Evolutionary conservation across 2,329 filamentous ascomycete genomes (phyloP).

Genomic region (Cladorrhinum sp.): DNA sequence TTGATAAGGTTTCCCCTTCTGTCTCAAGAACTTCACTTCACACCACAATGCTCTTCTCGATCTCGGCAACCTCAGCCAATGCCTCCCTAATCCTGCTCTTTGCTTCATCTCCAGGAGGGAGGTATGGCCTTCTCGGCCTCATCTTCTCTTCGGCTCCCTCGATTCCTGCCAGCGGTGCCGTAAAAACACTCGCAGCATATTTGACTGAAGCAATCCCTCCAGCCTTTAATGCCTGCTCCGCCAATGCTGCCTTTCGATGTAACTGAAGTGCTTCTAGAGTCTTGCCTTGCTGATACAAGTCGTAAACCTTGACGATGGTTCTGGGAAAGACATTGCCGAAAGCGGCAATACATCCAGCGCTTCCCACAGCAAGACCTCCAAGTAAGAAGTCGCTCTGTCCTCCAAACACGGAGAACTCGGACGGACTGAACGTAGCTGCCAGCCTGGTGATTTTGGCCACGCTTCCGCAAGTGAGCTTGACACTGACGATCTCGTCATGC

Average conservation of each 20-base stretch:
- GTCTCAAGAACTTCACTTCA: background rate
- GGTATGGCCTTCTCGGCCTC: conserved; percentile 60
- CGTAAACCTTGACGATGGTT: conserved; percentile 56
- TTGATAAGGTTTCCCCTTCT: conserved; percentile 2
- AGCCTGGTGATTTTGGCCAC: conserved; percentile 70
- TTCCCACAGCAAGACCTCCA: conserved; percentile 56
- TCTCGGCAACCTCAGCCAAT: conserved; percentile 44
- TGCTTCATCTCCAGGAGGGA: conserved; percentile 42
- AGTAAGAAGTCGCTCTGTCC: conserved; percentile 72
- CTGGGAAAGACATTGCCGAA: conserved; percentile 62
- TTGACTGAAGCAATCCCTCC: conserved; percentile 65
- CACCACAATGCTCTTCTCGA: conserved; percentile 42
- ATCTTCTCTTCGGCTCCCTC: conserved; percentile 57
- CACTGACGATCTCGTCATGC: conserved; percentile 57
- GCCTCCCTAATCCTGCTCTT: conserved; percentile 41
- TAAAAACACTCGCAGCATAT: conserved; percentile 61
- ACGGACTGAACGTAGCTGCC: conserved; percentile 45
- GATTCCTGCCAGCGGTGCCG: conserved; percentile 58
- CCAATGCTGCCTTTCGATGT: conserved; percentile 61
- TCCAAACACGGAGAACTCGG: conserved; percentile 64
- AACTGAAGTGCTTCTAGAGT: conserved; percentile 56
- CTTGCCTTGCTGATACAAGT: conserved; percentile 58
- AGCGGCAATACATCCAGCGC: conserved; percentile 59
- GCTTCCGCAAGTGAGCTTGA: conserved; percentile 67
- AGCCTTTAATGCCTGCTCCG: conserved; percentile 62